These are phyloP conservation scores for Pistacia atlantica DNA, from an alignment of 345 rosid genomes.

Conservation along the genomic window DNA sequence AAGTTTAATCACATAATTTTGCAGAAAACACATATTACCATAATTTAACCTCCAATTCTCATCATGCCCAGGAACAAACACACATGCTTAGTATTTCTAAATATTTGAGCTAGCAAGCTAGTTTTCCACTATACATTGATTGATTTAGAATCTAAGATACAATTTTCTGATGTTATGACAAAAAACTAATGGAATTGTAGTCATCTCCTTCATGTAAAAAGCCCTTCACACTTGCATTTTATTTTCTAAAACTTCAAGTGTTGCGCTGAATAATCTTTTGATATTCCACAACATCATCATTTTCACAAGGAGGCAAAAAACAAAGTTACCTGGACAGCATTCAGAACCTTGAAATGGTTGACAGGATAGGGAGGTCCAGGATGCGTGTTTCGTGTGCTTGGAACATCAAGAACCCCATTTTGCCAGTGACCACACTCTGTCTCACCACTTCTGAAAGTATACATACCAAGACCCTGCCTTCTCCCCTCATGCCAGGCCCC, in stretches of 20 bases:
- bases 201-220: neutral
- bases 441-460: constrained; percentile 78
- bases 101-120: neutral
- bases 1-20: neutral
- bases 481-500: constrained; percentile 95
- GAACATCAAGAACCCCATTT: constrained; percentile 47
- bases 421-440: constrained; percentile 82
- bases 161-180: neutral
- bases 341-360: constrained; percentile 41
- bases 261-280: neutral
- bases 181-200: neutral
- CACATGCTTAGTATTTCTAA: neutral
- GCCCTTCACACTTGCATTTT: neutral
- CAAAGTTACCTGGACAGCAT: constrained; percentile 47
- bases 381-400: constrained; percentile 22
- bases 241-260: neutral
- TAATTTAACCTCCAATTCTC: neutral
- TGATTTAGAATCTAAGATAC: neutral
- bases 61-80: neutral
- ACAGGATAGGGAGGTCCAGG: constrained; percentile 29
- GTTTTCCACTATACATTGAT: neutral
- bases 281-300: neutral
- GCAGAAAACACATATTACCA: neutral
- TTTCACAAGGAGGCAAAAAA: neutral
- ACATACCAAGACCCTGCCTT: constrained; percentile 86